phyloP scores from a whole-genome alignment of 2,329 filamentous ascomycete species.

The Ophiostoma fasciatum region DNA sequence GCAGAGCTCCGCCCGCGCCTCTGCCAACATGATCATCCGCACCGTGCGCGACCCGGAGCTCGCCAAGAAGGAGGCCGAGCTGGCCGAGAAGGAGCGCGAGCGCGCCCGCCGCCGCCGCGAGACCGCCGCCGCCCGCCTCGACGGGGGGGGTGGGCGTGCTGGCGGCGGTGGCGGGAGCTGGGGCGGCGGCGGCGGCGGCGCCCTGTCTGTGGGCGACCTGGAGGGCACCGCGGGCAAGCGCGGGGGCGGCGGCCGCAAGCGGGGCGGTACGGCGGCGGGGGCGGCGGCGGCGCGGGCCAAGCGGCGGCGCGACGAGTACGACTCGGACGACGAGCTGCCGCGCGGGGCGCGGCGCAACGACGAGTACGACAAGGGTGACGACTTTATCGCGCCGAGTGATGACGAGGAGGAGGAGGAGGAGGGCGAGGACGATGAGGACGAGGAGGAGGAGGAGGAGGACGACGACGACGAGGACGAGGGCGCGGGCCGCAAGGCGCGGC shows the following conservation, averaged over 20 bases:
- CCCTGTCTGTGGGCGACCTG: constrained; percentile 52
- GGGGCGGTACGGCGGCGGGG: constrained; percentile 23
- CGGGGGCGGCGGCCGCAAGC: constrained; percentile 32
- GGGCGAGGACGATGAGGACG: constrained; percentile 44
- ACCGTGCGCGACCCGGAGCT: constrained; percentile 62
- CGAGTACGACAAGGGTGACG: constrained; percentile 67
- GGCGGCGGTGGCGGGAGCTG: constrained; percentile 23
- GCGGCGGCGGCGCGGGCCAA: constrained; percentile 28
- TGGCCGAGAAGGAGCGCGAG: constrained; percentile 58
- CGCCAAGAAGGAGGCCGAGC: constrained; percentile 57
- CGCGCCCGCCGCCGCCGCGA: constrained; percentile 52
- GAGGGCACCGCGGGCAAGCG: constrained; percentile 34
- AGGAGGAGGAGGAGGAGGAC: constrained; percentile 43
- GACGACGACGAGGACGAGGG: constrained; percentile 35
- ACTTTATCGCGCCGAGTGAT: constrained; percentile 62
- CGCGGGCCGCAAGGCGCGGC: constrained; percentile 24
- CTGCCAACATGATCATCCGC: constrained; percentile 51
- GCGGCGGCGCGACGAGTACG: constrained; percentile 48
- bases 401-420: constrained; percentile 48
- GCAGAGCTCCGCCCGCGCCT: constrained; percentile 32
- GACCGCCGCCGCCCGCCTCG: constrained; percentile 49
- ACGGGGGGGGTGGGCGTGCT: constrained; percentile 41
- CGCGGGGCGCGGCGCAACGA: constrained; percentile 48
- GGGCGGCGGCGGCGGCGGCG: constrained; percentile 27
- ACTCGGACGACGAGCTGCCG: constrained; percentile 61